Percentiles rank a stretch among this genome's conserved stretches.
These are phyloP conservation scores for Plectosphaerella cucumerina DNA, from an alignment of 2,329 filamentous ascomycete species.

Conservation along the genomic window DNA sequence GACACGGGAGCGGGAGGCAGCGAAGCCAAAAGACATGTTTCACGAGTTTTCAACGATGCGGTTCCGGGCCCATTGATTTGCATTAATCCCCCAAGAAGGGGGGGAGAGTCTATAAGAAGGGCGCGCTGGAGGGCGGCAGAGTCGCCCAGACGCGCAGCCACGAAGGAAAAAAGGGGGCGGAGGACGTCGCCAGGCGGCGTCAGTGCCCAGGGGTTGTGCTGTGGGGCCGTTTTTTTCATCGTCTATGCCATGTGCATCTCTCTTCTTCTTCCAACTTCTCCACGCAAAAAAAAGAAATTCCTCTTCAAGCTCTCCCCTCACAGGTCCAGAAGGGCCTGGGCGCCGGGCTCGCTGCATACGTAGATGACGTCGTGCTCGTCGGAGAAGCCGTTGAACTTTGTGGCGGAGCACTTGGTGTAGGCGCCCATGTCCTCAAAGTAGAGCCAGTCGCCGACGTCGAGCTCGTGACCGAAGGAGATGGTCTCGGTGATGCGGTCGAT, in stretches of 20 bases:
- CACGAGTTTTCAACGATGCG: no score
- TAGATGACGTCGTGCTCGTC: slow-evolving; percentile 92
- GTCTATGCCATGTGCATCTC: not conserved
- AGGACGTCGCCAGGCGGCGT: not conserved
- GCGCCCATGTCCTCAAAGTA: slow-evolving; percentile 99
- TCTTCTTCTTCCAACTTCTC: not conserved
- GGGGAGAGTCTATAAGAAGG: slow-evolving; percentile 1
- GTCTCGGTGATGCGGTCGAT: slow-evolving; percentile 91
- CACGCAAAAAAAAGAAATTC: not conserved
- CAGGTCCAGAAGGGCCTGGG: slow-evolving; percentile 61
- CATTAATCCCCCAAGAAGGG: not conserved
- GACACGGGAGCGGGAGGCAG: no score
- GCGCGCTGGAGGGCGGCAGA: not conserved
- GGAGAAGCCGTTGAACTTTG: slow-evolving; percentile 94
- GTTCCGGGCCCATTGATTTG: not conserved
- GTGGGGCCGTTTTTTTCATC: slow-evolving; percentile 2
- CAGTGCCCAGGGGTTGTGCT: not conserved
- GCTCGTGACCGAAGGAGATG: slow-evolving; percentile 68
- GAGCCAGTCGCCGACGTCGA: slow-evolving; percentile 95
- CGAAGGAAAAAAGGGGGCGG: not conserved
- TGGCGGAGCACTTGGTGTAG: slow-evolving; percentile 97
- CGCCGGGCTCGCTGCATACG: slow-evolving; percentile 89
- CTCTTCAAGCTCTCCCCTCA: not conserved
- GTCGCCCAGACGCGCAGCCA: not conserved
- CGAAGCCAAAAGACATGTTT: no score